A percentile compares a stretch with the other conserved stretches of the same genome.
These are phyloP conservation scores for Pichia sp. DNA, from an alignment of 1,139 yeast species.

Conservation along the genomic window DNA sequence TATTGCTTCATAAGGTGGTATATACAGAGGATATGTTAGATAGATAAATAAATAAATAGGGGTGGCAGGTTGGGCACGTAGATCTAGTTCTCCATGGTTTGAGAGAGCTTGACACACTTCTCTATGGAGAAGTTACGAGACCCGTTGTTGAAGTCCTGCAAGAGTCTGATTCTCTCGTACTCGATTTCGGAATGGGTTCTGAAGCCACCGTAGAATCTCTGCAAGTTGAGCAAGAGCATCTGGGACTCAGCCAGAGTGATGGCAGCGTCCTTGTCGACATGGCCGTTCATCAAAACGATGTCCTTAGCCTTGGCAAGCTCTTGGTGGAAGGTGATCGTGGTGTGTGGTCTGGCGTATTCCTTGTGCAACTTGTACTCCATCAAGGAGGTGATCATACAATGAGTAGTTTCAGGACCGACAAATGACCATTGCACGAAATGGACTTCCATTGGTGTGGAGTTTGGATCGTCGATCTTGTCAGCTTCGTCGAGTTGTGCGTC, in stretches of 20 bases:
- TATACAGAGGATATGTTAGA: neutral
- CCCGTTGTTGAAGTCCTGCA: slow-evolving; percentile 71
- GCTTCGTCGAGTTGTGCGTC: slow-evolving; percentile 30
- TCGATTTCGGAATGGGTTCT: slow-evolving; percentile 39
- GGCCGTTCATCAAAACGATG: slow-evolving; percentile 84
- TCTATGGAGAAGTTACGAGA: slow-evolving; percentile 63
- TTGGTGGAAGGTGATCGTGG: slow-evolving; percentile 84
- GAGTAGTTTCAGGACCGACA: slow-evolving; percentile 81
- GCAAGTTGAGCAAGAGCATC: slow-evolving; percentile 72
- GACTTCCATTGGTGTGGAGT: slow-evolving; percentile 55
- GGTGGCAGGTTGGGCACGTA: too few relatives aligned
- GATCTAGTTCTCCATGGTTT: slow-evolving; percentile 55
- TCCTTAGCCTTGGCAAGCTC: slow-evolving; percentile 65
- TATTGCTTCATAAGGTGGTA: too few relatives aligned
- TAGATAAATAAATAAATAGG: too few relatives aligned
- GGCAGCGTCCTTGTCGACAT: slow-evolving; percentile 68
- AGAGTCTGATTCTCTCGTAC: slow-evolving; percentile 51
- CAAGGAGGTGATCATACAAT: slow-evolving; percentile 87
- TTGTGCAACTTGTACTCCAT: slow-evolving; percentile 91
- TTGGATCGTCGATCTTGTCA: slow-evolving; percentile 35
- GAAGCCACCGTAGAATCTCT: slow-evolving; percentile 83
- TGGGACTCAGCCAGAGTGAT: slow-evolving; percentile 67
- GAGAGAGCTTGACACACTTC: slow-evolving; percentile 64
- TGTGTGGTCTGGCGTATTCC: slow-evolving; percentile 94
- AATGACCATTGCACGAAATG: slow-evolving; percentile 95